A percentile compares a stretch with the other conserved stretches of the same genome.
These are phyloP conservation scores for Diutina sp. DNA, from an alignment of 1,139 yeast genomes.

Conservation along the genomic window DNA sequence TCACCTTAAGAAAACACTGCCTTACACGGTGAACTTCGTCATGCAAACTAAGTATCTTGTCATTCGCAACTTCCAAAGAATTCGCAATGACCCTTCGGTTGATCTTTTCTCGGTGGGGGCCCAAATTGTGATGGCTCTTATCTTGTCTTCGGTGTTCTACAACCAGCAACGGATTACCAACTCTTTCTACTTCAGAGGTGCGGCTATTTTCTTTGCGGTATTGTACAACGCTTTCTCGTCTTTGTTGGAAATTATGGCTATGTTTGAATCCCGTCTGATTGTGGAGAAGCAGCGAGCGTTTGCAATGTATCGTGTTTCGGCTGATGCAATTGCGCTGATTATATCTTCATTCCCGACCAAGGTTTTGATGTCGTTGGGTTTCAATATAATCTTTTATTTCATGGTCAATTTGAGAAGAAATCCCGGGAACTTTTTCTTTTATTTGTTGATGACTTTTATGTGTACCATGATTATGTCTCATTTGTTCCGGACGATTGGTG, in stretches of 20 bases:
- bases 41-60: background rate
- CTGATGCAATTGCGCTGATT: slow-evolving; percentile 62
- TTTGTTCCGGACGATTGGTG: slow-evolving; percentile 60
- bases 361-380: slow-evolving; percentile 36
- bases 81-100: background rate
- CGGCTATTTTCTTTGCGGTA: slow-evolving; percentile 65
- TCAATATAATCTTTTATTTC: slow-evolving; percentile 55
- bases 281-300: slow-evolving; percentile 71
- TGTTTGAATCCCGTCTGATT: slow-evolving; percentile 65
- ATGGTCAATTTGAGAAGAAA: slow-evolving; percentile 53
- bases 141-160: background rate
- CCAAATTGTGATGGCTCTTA: background rate
- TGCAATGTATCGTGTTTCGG: slow-evolving; percentile 67
- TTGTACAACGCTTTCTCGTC: slow-evolving; percentile 70
- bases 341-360: slow-evolving; percentile 59
- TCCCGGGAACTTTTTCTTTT: slow-evolving; percentile 62
- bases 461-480: slow-evolving; percentile 60
- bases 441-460: slow-evolving; percentile 37
- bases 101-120: background rate
- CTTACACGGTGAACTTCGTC: background rate
- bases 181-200: slow-evolving; percentile 26
- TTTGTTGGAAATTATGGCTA: slow-evolving; percentile 55
- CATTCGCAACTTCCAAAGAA: background rate
- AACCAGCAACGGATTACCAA: background rate
- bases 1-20: background rate